phyloP scores from a whole-genome alignment of 1,139 yeast species.

The Debaryomycetaceae sp. region DNA sequence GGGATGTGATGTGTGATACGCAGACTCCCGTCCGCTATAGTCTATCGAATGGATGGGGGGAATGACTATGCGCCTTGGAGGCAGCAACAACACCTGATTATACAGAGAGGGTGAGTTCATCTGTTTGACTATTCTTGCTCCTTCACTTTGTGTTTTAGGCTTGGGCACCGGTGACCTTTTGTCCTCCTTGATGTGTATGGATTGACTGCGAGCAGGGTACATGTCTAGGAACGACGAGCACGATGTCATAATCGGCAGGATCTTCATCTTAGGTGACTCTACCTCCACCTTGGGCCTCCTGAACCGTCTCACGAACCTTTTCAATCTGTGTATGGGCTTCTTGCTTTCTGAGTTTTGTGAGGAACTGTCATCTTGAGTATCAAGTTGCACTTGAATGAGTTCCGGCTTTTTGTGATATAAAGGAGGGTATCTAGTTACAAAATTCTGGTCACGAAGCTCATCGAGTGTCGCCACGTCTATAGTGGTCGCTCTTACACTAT shows the following conservation, averaged over 20 bases:
- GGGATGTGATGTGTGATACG: not conserved
- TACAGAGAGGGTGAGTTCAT: not conserved
- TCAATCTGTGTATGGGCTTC: not conserved
- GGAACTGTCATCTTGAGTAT: not conserved
- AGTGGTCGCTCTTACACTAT: not conserved
- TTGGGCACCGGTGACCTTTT: not conserved
- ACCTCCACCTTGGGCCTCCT: not conserved
- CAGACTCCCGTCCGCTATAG: not conserved
- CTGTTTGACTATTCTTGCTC: not conserved
- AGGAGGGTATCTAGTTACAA: conserved; percentile 13
- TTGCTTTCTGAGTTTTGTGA: not conserved
- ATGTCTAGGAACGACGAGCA: conserved; percentile 3
- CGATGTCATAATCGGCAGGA: not conserved
- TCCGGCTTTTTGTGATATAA: conserved; percentile 10
- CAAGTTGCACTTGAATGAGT: conserved; percentile 4
- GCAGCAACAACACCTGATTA: not conserved
- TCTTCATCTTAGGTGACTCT: not conserved
- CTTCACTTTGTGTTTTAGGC: not conserved
- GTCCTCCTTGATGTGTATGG: conserved; percentile 1
- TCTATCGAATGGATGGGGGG: not conserved
- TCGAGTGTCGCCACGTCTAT: conserved; percentile 1
- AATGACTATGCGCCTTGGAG: not conserved
- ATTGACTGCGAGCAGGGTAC: conserved; percentile 1
- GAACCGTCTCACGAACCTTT: not conserved
- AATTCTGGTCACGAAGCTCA: conserved; percentile 7